Conservation (phyloP, 2,329 filamentous ascomycete genomes). For the Myriosclerotinia duriaeana region DNA sequence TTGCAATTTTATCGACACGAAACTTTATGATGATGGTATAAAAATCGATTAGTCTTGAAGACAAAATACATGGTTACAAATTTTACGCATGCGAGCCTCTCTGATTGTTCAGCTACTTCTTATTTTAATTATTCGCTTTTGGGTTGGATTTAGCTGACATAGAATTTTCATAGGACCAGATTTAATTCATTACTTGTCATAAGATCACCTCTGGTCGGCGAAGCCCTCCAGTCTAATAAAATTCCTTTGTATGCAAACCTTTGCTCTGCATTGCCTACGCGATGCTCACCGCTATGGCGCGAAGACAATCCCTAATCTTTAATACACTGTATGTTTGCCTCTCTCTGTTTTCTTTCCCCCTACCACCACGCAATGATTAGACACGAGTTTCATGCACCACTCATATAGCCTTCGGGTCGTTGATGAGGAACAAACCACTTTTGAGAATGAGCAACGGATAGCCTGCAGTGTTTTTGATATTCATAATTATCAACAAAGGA, state of each 20-base stretch:
- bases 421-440: slow-evolving; percentile 72
- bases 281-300: background rate
- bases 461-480: background rate
- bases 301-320: background rate
- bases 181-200: background rate
- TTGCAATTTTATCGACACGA: background rate
- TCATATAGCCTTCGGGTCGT: slow-evolving; percentile 83
- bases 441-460: slow-evolving; percentile 18
- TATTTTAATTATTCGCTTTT: background rate
- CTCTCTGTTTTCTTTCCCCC: background rate
- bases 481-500: background rate
- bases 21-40: slow-evolving; percentile 65
- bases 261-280: background rate
- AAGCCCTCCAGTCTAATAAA: background rate
- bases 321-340: slow-evolving; percentile 1
- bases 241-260: background rate
- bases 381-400: slow-evolving; percentile 97
- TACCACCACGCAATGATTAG: slow-evolving; percentile 74
- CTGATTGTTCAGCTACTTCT: slow-evolving; percentile 51
- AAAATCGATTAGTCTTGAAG: slow-evolving; percentile 99
- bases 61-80: slow-evolving; percentile 86
- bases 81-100: slow-evolving; percentile 70
- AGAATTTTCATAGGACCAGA: background rate
- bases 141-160: background rate
- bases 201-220: background rate